Evolutionary conservation across 192 early-diverging fungal species (phyloP), one percentile per base, ranked within the genome.

Genomic region (Umbelopsis isabellina): DNA sequence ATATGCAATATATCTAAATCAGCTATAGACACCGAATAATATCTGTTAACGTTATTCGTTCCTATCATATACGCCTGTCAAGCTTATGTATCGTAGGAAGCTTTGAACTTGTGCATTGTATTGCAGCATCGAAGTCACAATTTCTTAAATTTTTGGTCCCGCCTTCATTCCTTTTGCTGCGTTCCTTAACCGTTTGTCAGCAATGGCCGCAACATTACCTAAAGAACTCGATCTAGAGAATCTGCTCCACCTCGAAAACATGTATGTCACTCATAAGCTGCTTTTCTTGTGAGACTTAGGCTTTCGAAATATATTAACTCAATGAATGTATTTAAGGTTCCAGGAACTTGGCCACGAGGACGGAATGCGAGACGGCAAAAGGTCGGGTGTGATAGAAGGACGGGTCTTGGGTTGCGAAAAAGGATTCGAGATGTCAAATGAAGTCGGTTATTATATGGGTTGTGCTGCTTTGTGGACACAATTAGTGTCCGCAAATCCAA

Each of bases 361-460:
- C 47, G 86, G 86, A 3, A 25, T 82, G 46, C 74, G 75, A 21
- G 85, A 80, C 27, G 86, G 86, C n/a, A 78, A 74, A 30, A 53
- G 68, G 25, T 78, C 77, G 18, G 86, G 86, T 1, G 77, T 75
- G 20, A 73, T 88, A 8, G 86, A 88, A 72, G 86, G 86, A 0
- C 77, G 79, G 22, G 67, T 86, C 20, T 75, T 86, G 68, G 86
- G 86, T 2, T 86, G 83, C 27, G 83, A 84, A 74, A 86, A 86
- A 35, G 84, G 80, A 2, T 88, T 80, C 76, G 84, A 86, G 47
- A 65, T 88, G 3, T 78, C 81, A 12, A 79, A 78, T 51, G 86
- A 88, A 49, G 76, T 88, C 50, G 84, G 84, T 1, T 88, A 80
- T 50, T 88, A 88, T 72, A 55, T 73, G 18, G 86, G 86, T 3